Evolutionary conservation across 495 filamentous ascomycete species (phyloP), one percentile per base, ranked within the genome.

Genomic region (Cercophora scortea): DNA sequence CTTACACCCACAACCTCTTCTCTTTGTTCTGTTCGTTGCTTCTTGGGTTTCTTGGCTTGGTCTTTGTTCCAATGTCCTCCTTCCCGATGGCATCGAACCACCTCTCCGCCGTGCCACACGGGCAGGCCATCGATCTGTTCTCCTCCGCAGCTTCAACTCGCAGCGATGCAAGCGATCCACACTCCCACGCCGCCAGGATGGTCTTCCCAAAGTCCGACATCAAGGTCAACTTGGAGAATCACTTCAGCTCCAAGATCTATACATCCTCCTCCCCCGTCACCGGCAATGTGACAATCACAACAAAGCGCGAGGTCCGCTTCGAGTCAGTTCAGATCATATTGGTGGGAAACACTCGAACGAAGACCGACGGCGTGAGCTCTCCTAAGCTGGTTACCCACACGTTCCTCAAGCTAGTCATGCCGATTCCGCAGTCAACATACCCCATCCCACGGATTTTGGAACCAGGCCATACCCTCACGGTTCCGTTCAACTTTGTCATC

Each of bases 401-500:
- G 16, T 96, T 96, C 60, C 75, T 98, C 44, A 88, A 87, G 64
- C 75, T 97, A 54, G 73, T 73, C 42, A 92, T 95, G 73, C 93
- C 94, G 5, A 81, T 92, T 12, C 71, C 82, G 36, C 77, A 85
- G 10, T 67, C 78, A 3, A 69, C 74, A 2, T 88, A 91, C 57
- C 91, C 91, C 0, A 73, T 79, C 11, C 81, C 87, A 15, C 72
- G 86, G 8, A 71, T 90, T 17, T 67, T 90, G 11, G 80, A 88
- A 64, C 74, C 80, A 3, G 87, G 82, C 4, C 72, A 71, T 46
- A 78, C 71, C 25, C 89, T 91, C 64, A 81, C 66, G 12, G 83
- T 95, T 49, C 87, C 89, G 2, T 98, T 96, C 70, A 83, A 81
- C 53, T 98, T 98, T 61, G 85, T 89, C 38, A 80, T 97, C 11